Evolutionary conservation across 2,329 filamentous ascomycete genomes (phyloP), one percentile per base, ranked within the genome.

Genomic region (Blumeriella jaapii): DNA sequence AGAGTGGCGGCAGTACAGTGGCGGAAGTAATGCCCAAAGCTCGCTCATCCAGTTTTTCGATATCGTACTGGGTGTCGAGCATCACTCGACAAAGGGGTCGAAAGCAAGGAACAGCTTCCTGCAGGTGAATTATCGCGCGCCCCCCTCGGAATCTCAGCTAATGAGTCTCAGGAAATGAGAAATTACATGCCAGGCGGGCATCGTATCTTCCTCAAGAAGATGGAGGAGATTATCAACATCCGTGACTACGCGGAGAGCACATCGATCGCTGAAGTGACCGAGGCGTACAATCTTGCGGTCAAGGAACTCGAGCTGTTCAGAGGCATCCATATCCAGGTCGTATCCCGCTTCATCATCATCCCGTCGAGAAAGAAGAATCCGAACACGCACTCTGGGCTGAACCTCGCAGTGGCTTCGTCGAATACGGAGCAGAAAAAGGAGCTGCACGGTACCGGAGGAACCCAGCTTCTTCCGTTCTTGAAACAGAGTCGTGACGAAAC

Each of bases 11-110:
- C 78, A 89, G 48, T 80, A 82, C 39, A 74, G 82, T n/a, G 89
- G 89, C 12, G 89, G 89, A 4, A 93, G 83, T 56, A 95, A 95
- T 52, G 89, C 87, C 0, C 89, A 96, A 58, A 89, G 82, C 57
- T 93, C 84, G 1, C 65, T 94, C 26, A 86, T 96, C 40, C 86
- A 95, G 52, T 91, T 94, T 62, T 85, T 94, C 57, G 89, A 96
- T 55, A 70, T 93, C 10, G 73, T 86, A 0, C 68, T 96, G 0
- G 84, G 85, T 2, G 69, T 96, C 10, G 78, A 93, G 51, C 89
- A 96, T 60, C 53, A 52, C 2, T 58, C 61, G 2, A 59, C 59
- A 1, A 58, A 57, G 39, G 48, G 48, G 22, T 41, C 42, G 11
- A 45, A 41, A 28, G 37, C 40, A 5, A 47, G 47, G 29, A 36